Conservation (phyloP, 768 basidiomycete species). For the Podaxis mareebaensis region DNA sequence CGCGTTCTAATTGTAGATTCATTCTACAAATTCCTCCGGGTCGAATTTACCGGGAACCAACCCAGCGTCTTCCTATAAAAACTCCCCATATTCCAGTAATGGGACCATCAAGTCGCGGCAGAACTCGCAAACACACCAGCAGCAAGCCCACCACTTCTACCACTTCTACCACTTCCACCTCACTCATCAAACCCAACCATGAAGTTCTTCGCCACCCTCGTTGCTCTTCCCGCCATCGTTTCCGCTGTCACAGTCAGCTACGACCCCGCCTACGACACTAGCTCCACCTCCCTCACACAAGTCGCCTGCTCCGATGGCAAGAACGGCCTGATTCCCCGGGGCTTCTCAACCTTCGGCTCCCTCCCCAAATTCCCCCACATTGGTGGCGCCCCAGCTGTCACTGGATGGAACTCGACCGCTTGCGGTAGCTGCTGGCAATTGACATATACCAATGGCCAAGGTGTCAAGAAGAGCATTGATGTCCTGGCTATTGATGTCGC, state of each 20-base stretch:
- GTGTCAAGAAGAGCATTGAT: constrained; percentile 38
- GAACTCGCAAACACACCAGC: background rate
- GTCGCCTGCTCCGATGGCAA: constrained; percentile 51
- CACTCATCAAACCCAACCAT: constrained; percentile 21
- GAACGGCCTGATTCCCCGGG: constrained; percentile 48
- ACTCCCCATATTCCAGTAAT: background rate
- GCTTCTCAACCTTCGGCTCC: constrained; percentile 49
- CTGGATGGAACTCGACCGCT: constrained; percentile 47
- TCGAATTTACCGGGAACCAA: constrained; percentile 11
- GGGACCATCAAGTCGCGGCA: background rate
- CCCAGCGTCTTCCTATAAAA: background rate
- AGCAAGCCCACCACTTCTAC: background rate
- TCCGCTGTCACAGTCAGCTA: constrained; percentile 30
- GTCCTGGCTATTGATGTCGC: constrained; percentile 56
- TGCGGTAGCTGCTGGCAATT: constrained; percentile 67
- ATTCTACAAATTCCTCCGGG: background rate
- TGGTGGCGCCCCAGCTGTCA: constrained; percentile 53
- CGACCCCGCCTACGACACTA: constrained; percentile 55
- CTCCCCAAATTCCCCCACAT: constrained; percentile 63
- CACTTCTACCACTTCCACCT: background rate
- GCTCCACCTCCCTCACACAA: constrained; percentile 34
- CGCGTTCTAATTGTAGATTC: background rate
- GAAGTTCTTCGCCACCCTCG: constrained; percentile 31
- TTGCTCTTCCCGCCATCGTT: constrained; percentile 20
- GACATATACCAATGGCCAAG: constrained; percentile 39